Base-by-base conservation (phyloP, 1,284 basidiomycete species). In the Ganoderma resinaceum region DNA sequence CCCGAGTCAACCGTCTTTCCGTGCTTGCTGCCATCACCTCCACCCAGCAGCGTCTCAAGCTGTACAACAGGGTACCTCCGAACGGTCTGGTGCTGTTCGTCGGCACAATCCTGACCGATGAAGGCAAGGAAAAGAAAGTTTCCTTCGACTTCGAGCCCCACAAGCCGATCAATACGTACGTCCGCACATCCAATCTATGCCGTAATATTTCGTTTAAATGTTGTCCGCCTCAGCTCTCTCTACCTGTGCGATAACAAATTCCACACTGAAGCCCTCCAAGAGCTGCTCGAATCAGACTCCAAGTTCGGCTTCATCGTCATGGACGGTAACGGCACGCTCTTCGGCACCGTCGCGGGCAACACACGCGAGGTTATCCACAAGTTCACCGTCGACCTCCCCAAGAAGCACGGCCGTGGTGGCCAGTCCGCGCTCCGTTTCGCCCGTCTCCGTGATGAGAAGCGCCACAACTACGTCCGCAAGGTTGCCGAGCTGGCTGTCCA, bases 201-300 rank as follows among this genome's bases (percentile, higher is more conserved):
- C 3, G 11, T 40, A 8, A 3, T 9, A 23, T 4, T 8, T 16
- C 61, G 35, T 42, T n/a, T 60, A 37, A 58, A 37, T 7, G 3
- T 59, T 20, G 37, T 12, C 7, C 8, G 6, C 2, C 11, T 5
- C 78, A 96, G 94, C 23, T 97, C 96, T 23, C 90, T 99, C 61
- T 99, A 99, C 84, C 93, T 99, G 63, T 99, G 98, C 80, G 98
- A 99, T 87, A 98, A 98, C 87, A 98, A 99, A 81, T 99, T 99
- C 86, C 97, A 99, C 85, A 99, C 98, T 4, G 98, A 99, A 79
- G 96, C 97, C 0, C 89, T 99, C 42, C 94, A 95, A 61, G 98
- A 99, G 80, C 90, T 99, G 62, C 89, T 99, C 74, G 98, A 99
- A 83, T 96, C 95, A 38, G 98, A 99, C 81, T 95, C 96, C 74